phyloP scores from a whole-genome alignment of 202 grass and related monocot species.

The Elaeis oleifera region DNA sequence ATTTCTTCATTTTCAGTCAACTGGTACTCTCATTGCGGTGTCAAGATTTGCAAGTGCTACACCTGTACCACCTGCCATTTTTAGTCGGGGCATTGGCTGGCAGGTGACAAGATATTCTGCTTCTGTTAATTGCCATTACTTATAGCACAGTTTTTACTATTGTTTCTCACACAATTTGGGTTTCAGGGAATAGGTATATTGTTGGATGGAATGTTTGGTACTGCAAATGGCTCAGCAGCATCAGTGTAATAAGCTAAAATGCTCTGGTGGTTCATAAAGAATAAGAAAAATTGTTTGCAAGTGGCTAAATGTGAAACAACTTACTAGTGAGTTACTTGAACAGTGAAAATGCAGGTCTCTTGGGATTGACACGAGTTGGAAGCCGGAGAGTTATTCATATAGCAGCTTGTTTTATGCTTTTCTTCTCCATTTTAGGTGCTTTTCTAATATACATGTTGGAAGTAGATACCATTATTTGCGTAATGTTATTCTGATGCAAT shows the following conservation, averaged over 20 bases:
- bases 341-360: conserved; percentile 82
- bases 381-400: conserved; percentile 80
- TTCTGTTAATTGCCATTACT: background rate
- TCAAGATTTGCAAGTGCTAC: conserved; percentile 76
- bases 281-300: no score
- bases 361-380: conserved; percentile 76
- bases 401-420: conserved; percentile 82
- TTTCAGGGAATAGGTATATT: conserved; percentile 83
- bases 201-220: conserved; percentile 75
- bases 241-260: conserved; percentile 61
- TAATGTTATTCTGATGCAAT: background rate
- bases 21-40: conserved; percentile 57
- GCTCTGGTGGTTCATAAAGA: no score
- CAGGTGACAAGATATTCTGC: conserved; percentile 38
- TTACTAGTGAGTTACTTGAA: conserved; percentile 15
- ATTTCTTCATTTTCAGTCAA: conserved; percentile 52
- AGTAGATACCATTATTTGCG: no score
- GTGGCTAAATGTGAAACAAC: background rate
- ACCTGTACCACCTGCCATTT: conserved; percentile 62
- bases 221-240: conserved; percentile 71
- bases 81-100: conserved; percentile 85
- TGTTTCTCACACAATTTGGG: conserved; percentile 14
- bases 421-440: conserved; percentile 84
- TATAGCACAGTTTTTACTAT: background rate
- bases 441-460: background rate